Conservation (phyloP, 2,329 filamentous ascomycete genomes). For the Claviceps cyperi region DNA sequence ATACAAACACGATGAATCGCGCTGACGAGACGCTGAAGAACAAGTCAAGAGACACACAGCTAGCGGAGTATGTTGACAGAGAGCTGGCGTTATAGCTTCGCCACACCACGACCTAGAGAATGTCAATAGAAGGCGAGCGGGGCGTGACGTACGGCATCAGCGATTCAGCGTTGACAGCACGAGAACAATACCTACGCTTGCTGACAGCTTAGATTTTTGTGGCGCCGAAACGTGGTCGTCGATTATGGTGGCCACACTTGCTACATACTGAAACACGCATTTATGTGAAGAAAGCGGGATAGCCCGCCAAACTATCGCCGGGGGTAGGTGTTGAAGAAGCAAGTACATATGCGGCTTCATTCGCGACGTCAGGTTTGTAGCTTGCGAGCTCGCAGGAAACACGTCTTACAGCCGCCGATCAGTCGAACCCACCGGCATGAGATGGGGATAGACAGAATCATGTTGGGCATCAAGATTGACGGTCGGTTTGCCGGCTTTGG, state of each 20-base stretch:
- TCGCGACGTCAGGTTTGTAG: background rate
- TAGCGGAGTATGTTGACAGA: background rate
- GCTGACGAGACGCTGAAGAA: background rate
- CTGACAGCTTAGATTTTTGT: background rate
- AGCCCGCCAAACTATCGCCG: background rate
- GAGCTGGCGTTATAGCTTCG: background rate
- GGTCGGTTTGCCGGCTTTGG: background rate
- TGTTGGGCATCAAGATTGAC: conserved; percentile 1
- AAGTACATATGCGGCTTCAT: background rate
- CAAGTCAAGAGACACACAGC: background rate
- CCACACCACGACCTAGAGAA: background rate
- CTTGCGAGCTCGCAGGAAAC: background rate
- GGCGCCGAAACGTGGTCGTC: background rate
- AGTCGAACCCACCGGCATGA: background rate
- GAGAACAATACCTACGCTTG: background rate
- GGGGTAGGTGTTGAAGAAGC: background rate
- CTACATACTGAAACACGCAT: background rate
- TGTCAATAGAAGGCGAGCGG: too few species aligned
- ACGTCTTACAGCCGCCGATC: background rate
- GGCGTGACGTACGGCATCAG: background rate
- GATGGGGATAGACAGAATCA: background rate
- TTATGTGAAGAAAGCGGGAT: background rate
- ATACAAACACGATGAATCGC: background rate
- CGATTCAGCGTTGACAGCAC: background rate
- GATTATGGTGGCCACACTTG: background rate